phyloP scores from a whole-genome alignment of 2,329 filamentous ascomycete species.

The Phialemoniopsis sp. region DNA sequence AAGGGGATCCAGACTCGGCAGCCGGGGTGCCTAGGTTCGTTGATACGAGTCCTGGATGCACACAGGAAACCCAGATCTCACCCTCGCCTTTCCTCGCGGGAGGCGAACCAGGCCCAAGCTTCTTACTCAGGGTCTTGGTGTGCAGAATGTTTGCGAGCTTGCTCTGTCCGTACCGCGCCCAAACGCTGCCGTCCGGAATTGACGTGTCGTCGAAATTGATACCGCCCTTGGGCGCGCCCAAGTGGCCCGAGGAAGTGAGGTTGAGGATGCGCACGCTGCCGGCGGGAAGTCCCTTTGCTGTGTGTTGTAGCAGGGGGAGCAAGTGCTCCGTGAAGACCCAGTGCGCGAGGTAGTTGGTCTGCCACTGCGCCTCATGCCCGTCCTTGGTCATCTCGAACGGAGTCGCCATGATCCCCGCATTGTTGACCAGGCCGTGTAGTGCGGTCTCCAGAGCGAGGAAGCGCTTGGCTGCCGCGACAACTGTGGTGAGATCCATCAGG shows the following conservation, averaged over 20 bases:
- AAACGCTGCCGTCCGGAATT: conserved; percentile 3
- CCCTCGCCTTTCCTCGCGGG: background rate
- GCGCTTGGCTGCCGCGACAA: conserved; percentile 15
- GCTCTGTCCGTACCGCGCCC: conserved; percentile 10
- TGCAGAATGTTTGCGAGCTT: conserved; percentile 11
- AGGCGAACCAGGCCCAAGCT: conserved; percentile 3
- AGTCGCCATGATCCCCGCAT: conserved; percentile 23
- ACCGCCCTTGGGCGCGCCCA: conserved; percentile 3
- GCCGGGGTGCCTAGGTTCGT: too few species aligned
- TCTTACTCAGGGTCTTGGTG: conserved; percentile 2
- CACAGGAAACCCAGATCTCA: conserved; percentile 6
- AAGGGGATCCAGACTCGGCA: too few species aligned
- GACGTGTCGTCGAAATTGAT: conserved; percentile 4
- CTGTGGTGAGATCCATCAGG: conserved; percentile 25
- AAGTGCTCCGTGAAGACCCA: conserved; percentile 33
- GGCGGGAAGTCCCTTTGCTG: conserved; percentile 14
- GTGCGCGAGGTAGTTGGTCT: conserved; percentile 38
- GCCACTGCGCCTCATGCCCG: conserved; percentile 30
- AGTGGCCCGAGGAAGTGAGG: conserved; percentile 8
- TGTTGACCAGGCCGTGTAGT: conserved; percentile 27
- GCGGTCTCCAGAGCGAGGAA: conserved; percentile 21
- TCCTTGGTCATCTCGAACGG: conserved; percentile 27
- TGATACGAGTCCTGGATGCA: conserved; percentile 6
- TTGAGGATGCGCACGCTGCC: conserved; percentile 15
- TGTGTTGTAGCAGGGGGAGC: conserved; percentile 27